A percentile compares a stretch with the other conserved stretches of the same genome.
These are phyloP conservation scores for Chaetomiaceae sp. DNA, from an alignment of 2,329 filamentous ascomycete species.

Conservation along the genomic window DNA sequence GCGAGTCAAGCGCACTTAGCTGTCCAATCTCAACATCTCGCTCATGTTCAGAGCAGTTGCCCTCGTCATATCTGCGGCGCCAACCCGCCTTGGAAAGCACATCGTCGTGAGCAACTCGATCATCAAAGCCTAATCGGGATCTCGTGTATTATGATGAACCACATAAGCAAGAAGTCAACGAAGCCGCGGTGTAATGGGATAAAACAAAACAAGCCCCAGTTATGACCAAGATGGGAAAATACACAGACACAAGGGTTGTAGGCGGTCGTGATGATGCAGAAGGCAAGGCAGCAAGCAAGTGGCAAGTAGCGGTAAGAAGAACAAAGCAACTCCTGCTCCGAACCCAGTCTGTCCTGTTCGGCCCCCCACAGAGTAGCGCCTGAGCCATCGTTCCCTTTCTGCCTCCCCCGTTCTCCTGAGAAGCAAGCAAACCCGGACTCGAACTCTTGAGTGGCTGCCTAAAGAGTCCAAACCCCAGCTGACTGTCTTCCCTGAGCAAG, in stretches of 20 bases:
- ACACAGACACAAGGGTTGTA: conserved; percentile 18
- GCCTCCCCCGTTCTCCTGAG: not conserved
- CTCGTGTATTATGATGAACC: not conserved
- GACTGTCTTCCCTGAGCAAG: not conserved
- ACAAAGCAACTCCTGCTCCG: conserved; percentile 12
- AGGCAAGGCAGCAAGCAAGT: not conserved
- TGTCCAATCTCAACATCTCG: not conserved
- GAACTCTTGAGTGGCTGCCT: not conserved
- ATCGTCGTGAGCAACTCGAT: too few species aligned
- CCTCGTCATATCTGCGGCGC: too few species aligned
- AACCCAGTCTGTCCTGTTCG: conserved; percentile 10
- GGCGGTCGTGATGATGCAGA: too few species aligned
- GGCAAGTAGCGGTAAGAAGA: conserved; percentile 11
- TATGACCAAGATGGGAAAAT: conserved; percentile 27
- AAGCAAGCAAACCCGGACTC: not conserved
- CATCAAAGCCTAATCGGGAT: not conserved
- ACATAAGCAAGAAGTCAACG: not conserved
- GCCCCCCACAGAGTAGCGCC: conserved; percentile 8
- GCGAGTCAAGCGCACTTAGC: too few species aligned
- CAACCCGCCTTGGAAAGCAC: too few species aligned
- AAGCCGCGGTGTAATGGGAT: conserved; percentile 10
- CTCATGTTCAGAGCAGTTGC: not conserved
- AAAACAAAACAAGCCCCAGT: conserved; percentile 19
- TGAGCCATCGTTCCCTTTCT: too few species aligned
- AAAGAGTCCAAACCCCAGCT: not conserved